Evolutionary conservation across 352 stramenopile species (phyloP).

Genomic region (Proteromonas lacertae): DNA sequence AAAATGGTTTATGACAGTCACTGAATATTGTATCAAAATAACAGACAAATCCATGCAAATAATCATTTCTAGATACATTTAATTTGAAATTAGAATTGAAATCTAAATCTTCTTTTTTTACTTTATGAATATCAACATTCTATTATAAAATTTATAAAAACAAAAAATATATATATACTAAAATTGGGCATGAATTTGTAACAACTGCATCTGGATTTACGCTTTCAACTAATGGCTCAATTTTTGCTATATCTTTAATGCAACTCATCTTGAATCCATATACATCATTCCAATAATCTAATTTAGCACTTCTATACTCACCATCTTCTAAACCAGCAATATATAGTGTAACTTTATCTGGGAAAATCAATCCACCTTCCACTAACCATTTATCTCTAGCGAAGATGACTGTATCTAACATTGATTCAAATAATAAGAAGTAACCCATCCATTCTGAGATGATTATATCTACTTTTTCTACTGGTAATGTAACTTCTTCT

Average conservation of each 20-base stretch:
- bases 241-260: constrained; percentile 78
- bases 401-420: constrained; percentile 79
- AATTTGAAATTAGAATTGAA: constrained; percentile 63
- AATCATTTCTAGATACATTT: constrained; percentile 54
- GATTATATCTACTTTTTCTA: constrained; percentile 75
- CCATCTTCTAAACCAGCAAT: constrained; percentile 75
- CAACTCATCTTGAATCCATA: constrained; percentile 97
- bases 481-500: constrained; percentile 27
- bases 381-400: constrained; percentile 75
- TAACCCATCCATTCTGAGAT: constrained; percentile 97
- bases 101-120: constrained; percentile 49
- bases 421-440: constrained; percentile 81
- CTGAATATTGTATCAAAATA: constrained; percentile 96
- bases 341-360: constrained; percentile 72
- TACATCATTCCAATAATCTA: constrained; percentile 82
- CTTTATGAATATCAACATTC: constrained; percentile 2
- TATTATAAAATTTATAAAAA: constrained; percentile 3
- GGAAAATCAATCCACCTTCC: constrained; percentile 60
- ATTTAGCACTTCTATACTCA: constrained; percentile 59
- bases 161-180: constrained; percentile 1
- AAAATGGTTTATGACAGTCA: too few relatives aligned
- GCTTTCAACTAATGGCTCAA: constrained; percentile 81
- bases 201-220: constrained; percentile 57
- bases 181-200: constrained; percentile 48
- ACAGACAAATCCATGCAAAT: constrained; percentile 67